Conservation (phyloP, 805 yeast species). For the Pichia eremophila region DNA sequence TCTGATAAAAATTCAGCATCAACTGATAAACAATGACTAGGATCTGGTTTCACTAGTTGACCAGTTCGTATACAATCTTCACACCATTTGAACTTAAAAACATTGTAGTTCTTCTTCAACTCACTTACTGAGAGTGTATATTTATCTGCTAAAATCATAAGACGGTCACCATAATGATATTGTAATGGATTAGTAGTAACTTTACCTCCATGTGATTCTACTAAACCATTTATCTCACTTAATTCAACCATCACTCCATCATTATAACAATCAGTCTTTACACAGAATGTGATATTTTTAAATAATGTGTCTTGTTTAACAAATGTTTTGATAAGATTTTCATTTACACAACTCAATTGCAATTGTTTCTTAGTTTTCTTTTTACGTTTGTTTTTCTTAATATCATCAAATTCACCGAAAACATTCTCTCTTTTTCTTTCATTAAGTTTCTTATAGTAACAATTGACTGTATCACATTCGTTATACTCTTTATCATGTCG, state of each 20-base stretch:
- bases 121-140: conserved; percentile 30
- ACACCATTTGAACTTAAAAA: conserved; percentile 65
- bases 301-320: conserved; percentile 28
- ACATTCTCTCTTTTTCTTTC: conserved; percentile 10
- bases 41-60: conserved; percentile 45
- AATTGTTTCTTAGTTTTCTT: conserved; percentile 12
- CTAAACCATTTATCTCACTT: conserved; percentile 29
- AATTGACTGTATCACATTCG: conserved; percentile 45
- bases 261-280: conserved; percentile 40
- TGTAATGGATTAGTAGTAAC: conserved; percentile 29
- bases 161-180: conserved; percentile 8
- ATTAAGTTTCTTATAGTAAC: conserved; percentile 29
- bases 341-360: conserved; percentile 11
- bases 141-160: conserved; percentile 30
- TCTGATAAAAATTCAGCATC: conserved; percentile 8
- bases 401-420: neutral
- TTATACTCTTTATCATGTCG: conserved; percentile 60
- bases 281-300: conserved; percentile 35
- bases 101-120: conserved; percentile 37
- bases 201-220: conserved; percentile 43
- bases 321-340: conserved; percentile 4
- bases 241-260: conserved; percentile 21
- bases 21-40: conserved; percentile 38
- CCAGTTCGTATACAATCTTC: conserved; percentile 47
- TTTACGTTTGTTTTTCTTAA: conserved; percentile 9